Percentiles rank a stretch among this genome's conserved stretches.
Conservation (phyloP, 495 filamentous ascomycete genomes). For the Parathielavia appendiculata region DNA sequence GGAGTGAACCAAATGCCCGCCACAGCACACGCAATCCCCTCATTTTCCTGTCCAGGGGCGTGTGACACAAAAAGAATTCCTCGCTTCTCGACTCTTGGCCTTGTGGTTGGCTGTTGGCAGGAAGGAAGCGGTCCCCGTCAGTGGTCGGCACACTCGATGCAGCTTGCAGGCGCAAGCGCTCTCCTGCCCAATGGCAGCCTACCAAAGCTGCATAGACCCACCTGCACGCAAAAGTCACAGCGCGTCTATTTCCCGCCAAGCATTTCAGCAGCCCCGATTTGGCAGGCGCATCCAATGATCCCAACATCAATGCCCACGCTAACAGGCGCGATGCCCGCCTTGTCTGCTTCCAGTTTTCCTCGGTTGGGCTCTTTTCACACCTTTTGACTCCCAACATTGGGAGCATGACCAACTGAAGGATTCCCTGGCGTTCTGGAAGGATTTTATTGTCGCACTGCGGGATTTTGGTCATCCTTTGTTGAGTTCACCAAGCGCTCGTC, state of each 20-base stretch:
- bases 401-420: constrained; percentile 1
- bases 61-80: constrained; percentile 1
- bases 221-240: constrained; percentile 32
- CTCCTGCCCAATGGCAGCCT: constrained; percentile 20
- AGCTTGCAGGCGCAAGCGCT: constrained; percentile 36
- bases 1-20: too few relatives aligned
- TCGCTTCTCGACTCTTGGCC: background rate
- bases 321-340: background rate
- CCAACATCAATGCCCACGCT: background rate
- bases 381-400: background rate
- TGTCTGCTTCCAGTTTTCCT: background rate
- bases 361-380: background rate
- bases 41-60: background rate
- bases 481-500: background rate
- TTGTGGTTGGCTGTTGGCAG: constrained; percentile 17
- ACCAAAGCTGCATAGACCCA: constrained; percentile 13
- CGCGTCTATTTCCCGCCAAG: constrained; percentile 30
- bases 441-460: background rate
- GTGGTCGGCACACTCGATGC: constrained; percentile 23
- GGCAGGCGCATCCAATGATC: constrained; percentile 9
- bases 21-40: constrained; percentile 3
- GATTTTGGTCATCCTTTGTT: background rate
- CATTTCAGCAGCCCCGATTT: constrained; percentile 16
- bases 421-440: constrained; percentile 8
- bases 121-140: constrained; percentile 10